Base-by-base conservation (phyloP, 2,329 filamentous ascomycete genomes). In the Akanthomyces muscarius region DNA sequence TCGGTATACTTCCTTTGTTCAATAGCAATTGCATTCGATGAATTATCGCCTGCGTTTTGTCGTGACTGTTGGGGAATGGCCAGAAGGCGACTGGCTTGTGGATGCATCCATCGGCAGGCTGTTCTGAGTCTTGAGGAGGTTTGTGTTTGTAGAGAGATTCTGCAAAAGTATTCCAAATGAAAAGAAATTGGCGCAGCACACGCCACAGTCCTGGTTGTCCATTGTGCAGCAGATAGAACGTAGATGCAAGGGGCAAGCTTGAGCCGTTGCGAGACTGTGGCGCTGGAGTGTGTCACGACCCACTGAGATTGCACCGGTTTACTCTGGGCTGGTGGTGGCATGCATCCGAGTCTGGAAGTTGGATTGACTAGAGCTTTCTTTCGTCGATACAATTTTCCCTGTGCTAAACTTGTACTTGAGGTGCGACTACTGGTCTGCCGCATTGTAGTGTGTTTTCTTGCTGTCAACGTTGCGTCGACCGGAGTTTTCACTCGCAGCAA, bases 161-260 rank as follows among this genome's bases (percentile, higher is more conserved):
- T 77, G 75, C 5, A 77, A 69, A 23, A 75, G 64, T 33, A 76
- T 72, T 41, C 72, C 75, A 63, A 77, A 71, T 5, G 74, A 74
- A 28, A 77, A 70, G 57, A 77, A 68, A 30, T 75, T 64, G 30
- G 73, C 74, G 62, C 75, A 75, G 55, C 70, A 67, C 23, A 63
- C 60, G 23, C 74, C 67, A 65, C 75, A 77, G 54, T 71, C 66
- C 52, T 58, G 14, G 64, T 65, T 60, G 66, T 68, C 44, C 67
- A 63, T 18, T 66, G 67, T 66, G 69, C 57, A 59, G 60, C 66
- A 42, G 62, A 13, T 25, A 6, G 1, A 6, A n/a, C 25, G 50
- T 21, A 21, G 42, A 38, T 55, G 59, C 16, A 25, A 48, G 28
- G 51, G 51, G 51, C 16, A 38, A 54, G 59, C 41, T 28, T 21